Evolutionary conservation across 2,329 filamentous ascomycete species (phyloP).

Genomic region (Penicillium verrucosum): DNA sequence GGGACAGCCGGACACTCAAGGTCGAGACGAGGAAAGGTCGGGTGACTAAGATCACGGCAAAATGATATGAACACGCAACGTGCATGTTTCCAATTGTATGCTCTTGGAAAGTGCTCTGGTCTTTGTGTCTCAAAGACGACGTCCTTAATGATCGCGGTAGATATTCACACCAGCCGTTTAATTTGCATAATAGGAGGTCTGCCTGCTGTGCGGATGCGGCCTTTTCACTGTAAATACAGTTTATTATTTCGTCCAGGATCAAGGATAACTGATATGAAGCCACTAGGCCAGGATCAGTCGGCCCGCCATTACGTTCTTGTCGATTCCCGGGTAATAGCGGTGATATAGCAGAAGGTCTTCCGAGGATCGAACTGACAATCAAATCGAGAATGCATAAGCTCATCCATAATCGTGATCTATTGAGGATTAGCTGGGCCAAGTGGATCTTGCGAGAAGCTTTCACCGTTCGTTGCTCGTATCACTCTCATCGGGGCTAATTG

Average conservation of each 20-base stretch:
- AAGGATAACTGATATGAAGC: slow-evolving; percentile 44
- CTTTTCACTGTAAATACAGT: slow-evolving; percentile 43
- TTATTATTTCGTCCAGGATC: slow-evolving; percentile 47
- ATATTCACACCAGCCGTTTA: slow-evolving; percentile 47
- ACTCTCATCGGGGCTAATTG: slow-evolving; percentile 15
- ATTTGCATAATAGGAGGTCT: slow-evolving; percentile 42
- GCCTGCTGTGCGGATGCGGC: slow-evolving; percentile 33
- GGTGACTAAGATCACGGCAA: slow-evolving; percentile 57
- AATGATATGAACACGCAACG: slow-evolving; percentile 58
- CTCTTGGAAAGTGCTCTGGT: slow-evolving; percentile 25
- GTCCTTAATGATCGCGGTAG: slow-evolving; percentile 40
- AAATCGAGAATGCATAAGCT: slow-evolving; percentile 50
- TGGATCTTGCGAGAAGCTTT: slow-evolving; percentile 5
- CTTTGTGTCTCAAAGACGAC: slow-evolving; percentile 17
- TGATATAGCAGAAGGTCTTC: slow-evolving; percentile 39
- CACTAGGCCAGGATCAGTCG: slow-evolving; percentile 31
- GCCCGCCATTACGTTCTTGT: slow-evolving; percentile 9
- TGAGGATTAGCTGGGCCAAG: slow-evolving; percentile 1
- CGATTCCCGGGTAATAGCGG: slow-evolving; percentile 28
- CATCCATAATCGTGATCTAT: slow-evolving; percentile 46
- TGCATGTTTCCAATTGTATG: slow-evolving; percentile 52
- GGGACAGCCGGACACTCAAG: slow-evolving; percentile 41
- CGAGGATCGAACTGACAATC: slow-evolving; percentile 49
- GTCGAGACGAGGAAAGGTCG: slow-evolving; percentile 54
- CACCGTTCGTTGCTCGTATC: slow-evolving; percentile 23